A percentile compares a stretch with the other conserved stretches of the same genome.
Evolutionary conservation across 768 basidiomycete species (phyloP).

Genomic region (Cystofilobasidium macerans): DNA sequence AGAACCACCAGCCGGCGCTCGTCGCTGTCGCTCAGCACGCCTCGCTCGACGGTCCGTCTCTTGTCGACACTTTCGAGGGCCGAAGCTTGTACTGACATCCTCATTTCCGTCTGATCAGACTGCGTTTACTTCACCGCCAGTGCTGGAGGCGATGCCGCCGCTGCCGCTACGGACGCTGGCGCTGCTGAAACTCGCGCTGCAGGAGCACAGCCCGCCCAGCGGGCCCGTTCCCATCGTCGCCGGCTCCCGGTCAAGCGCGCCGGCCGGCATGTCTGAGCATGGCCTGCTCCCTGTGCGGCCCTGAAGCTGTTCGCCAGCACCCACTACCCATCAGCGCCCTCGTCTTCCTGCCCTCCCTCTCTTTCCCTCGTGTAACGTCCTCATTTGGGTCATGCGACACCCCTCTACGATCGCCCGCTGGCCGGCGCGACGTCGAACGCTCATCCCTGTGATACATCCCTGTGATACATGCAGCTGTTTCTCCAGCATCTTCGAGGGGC

Average conservation of each 20-base stretch:
- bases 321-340: too few species aligned
- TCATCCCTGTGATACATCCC: too few species aligned
- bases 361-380: too few species aligned
- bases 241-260: not conserved
- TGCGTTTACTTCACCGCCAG: slow-evolving; percentile 16
- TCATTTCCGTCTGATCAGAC: not conserved
- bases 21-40: slow-evolving; percentile 21
- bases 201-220: too few species aligned
- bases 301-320: not conserved
- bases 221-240: not conserved
- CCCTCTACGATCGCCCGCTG: too few species aligned
- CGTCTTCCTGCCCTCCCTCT: too few species aligned
- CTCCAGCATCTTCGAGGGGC: too few species aligned
- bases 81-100: not conserved
- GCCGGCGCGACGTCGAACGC: too few species aligned
- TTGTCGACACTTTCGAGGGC: too few species aligned
- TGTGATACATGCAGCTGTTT: too few species aligned
- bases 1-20: slow-evolving; percentile 21
- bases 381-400: too few species aligned
- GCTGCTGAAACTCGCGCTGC: not conserved
- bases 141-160: not conserved
- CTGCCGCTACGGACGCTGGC: not conserved
- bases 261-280: not conserved
- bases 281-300: not conserved
- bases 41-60: slow-evolving; percentile 10